These are phyloP conservation scores for Achlya hypogyna DNA, from an alignment of 352 stramenopile genomes.

Conservation along the genomic window DNA sequence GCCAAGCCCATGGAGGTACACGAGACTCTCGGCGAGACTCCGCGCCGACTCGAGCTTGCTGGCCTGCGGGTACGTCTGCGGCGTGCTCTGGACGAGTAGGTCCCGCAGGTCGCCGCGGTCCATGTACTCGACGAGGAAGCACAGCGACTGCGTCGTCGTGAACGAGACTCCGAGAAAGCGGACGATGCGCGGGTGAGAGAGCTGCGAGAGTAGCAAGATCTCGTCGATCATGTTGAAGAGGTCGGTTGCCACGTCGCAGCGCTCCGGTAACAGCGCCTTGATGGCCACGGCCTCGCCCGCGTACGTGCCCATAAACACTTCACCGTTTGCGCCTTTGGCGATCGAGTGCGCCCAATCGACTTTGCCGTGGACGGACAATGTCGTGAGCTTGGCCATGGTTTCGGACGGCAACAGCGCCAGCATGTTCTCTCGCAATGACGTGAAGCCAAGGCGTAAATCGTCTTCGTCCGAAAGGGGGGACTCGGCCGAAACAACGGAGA, in stretches of 20 bases:
- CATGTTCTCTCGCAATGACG: not conserved
- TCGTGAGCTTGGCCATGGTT: not conserved
- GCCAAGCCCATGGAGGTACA: conserved; percentile 11
- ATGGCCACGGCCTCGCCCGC: conserved; percentile 37
- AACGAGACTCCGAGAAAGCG: conserved; percentile 63
- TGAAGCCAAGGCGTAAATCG: not conserved
- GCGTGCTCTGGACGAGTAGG: conserved; percentile 56
- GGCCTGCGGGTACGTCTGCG: conserved; percentile 37
- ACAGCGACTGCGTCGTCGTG: conserved; percentile 58
- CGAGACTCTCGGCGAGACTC: conserved; percentile 8
- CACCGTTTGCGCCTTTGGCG: conserved; percentile 38
- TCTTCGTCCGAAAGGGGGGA: not conserved
- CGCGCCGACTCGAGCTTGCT: conserved; percentile 8
- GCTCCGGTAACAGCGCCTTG: conserved; percentile 24
- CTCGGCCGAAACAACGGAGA: not conserved
- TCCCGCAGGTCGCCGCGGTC: conserved; percentile 64
- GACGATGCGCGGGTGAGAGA: conserved; percentile 64
- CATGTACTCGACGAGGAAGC: conserved; percentile 80
- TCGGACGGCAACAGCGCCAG: not conserved
- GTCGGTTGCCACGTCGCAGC: not conserved
- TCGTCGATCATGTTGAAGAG: not conserved
- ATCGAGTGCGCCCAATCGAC: conserved; percentile 16
- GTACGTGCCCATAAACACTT: conserved; percentile 43
- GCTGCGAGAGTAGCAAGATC: not conserved
- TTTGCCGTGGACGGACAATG: not conserved